Conservation (phyloP, 2,329 filamentous ascomycete genomes). For the Thielaviopsis punctulata region DNA sequence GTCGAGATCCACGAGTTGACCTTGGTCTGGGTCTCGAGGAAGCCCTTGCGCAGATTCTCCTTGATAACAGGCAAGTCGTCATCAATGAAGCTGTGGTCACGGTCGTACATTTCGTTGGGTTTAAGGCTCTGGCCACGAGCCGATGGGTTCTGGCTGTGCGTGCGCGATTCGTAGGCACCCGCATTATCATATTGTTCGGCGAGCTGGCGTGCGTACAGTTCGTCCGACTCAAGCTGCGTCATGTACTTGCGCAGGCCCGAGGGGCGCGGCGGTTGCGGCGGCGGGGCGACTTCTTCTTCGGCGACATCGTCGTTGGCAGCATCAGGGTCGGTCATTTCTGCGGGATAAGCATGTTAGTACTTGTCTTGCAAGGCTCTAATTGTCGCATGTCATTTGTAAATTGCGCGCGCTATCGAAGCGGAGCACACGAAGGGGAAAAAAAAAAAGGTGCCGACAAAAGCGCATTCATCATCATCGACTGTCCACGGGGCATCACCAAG, state of each 20-base stretch:
- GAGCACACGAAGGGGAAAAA: not conserved
- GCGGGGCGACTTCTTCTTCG: slow-evolving; percentile 29
- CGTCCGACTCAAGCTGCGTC: slow-evolving; percentile 77
- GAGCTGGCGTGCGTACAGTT: slow-evolving; percentile 79
- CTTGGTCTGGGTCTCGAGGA: slow-evolving; percentile 80
- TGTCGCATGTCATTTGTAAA: not conserved
- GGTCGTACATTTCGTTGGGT: slow-evolving; percentile 37
- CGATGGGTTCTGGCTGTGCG: slow-evolving; percentile 17
- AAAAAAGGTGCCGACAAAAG: not conserved
- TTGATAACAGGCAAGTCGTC: slow-evolving; percentile 88
- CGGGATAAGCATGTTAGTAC: not conserved
- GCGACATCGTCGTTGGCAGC: slow-evolving; percentile 40
- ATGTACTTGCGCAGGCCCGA: slow-evolving; percentile 39
- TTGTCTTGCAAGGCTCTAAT: not conserved
- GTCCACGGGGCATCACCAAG: slow-evolving; percentile 3
- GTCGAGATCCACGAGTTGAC: slow-evolving; percentile 87
- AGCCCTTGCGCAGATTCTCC: slow-evolving; percentile 86
- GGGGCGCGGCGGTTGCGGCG: slow-evolving; percentile 66
- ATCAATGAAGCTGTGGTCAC: slow-evolving; percentile 82
- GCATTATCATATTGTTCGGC: slow-evolving; percentile 72
- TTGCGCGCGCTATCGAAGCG: too few species aligned
- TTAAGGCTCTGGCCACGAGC: slow-evolving; percentile 29
- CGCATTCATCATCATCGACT: not conserved
- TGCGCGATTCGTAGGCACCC: slow-evolving; percentile 39
- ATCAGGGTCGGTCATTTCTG: slow-evolving; percentile 67